These are phyloP conservation scores for Taxillus chinensis DNA, from an alignment of 164 flowering plant genomes.

Conservation along the genomic window DNA sequence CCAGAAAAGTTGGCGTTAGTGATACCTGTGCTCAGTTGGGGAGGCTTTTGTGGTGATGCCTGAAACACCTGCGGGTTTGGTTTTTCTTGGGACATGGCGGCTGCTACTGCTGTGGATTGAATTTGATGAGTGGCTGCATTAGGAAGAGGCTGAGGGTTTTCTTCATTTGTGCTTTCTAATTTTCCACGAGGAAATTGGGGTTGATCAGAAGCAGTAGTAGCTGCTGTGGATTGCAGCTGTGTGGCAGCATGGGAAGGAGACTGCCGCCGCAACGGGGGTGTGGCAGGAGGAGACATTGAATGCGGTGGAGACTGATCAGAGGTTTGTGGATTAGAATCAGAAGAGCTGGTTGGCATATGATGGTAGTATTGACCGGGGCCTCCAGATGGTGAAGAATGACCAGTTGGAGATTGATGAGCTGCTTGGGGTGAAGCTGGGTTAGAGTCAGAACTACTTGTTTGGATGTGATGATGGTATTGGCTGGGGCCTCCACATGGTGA, in stretches of 20 bases:
- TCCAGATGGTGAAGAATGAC: constrained; percentile 4
- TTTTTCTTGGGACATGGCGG: constrained; percentile 8
- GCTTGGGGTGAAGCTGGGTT: no score
- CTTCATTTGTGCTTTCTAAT: background rate
- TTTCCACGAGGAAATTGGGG: constrained; percentile 9
- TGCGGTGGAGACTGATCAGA: no score
- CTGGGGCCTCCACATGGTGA: background rate
- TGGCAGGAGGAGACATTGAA: background rate
- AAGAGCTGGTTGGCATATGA: no score
- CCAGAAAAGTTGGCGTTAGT: background rate
- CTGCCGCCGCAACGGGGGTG: no score
- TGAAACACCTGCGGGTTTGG: constrained; percentile 7
- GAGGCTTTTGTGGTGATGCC: constrained; percentile 7
- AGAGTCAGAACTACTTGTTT: no score
- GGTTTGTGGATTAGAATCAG: no score
- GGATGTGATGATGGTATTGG: background rate
- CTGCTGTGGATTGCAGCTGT: constrained; percentile 1
- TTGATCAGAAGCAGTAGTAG: constrained; percentile 2
- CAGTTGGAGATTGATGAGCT: no score
- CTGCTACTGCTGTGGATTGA: background rate
- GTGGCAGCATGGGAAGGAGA: background rate
- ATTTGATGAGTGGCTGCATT: background rate
- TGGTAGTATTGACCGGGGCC: background rate
- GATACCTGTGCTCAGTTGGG: constrained; percentile 1
- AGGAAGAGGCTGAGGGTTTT: constrained; percentile 9